A percentile compares a stretch with the other conserved stretches of the same genome.
These are phyloP conservation scores for Brassica napus DNA, from an alignment of 345 rosid species.

Conservation along the genomic window Da-Ae NC_063439.1:4231501-4232000, in stretches of 20 bases:
- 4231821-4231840: slow-evolving; percentile 23
- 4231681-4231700: neutral
- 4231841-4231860: slow-evolving; percentile 16
- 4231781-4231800: slow-evolving; percentile 16
- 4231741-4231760: slow-evolving; percentile 38
- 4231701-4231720: slow-evolving; percentile 1
- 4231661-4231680: neutral
- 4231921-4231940: slow-evolving; percentile 15
- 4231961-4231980: slow-evolving; percentile 59
- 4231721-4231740: slow-evolving; percentile 29
- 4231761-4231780: slow-evolving; percentile 14
- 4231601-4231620: slow-evolving; percentile 21
- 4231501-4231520: too few relatives aligned
- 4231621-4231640: slow-evolving; percentile 11
- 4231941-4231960: neutral
- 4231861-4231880: slow-evolving; percentile 16
- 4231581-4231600: slow-evolving; percentile 29
- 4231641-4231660: slow-evolving; percentile 31
- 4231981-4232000: slow-evolving; percentile 42
- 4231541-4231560: slow-evolving; percentile 31
- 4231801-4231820: neutral
- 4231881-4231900: slow-evolving; percentile 15
- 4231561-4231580: slow-evolving; percentile 27
- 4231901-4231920: slow-evolving; percentile 27
- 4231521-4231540: too few relatives aligned